Conservation (phyloP, 495 filamentous ascomycete species). For the Xylaria cubensis region DNA sequence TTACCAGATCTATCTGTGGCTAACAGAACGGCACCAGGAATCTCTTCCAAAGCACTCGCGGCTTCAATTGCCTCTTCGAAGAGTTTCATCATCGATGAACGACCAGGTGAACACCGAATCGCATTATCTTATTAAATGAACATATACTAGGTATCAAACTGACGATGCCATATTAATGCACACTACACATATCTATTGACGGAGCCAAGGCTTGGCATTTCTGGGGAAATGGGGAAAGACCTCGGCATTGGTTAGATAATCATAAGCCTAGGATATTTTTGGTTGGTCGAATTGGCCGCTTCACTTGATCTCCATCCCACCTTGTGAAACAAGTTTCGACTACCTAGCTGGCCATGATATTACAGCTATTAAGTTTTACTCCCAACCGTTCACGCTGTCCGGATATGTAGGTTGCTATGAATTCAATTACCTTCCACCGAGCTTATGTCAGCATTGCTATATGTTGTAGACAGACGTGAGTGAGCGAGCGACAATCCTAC, state of each 20-base stretch:
- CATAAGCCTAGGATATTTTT: neutral
- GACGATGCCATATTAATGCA: neutral
- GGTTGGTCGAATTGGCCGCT: neutral
- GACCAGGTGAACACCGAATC: neutral
- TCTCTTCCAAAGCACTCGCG: conserved; percentile 24
- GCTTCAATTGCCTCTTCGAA: conserved; percentile 26
- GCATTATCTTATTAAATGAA: neutral
- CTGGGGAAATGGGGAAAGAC: conserved; percentile 9
- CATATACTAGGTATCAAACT: neutral
- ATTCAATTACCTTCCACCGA: neutral
- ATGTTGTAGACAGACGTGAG: too few relatives aligned
- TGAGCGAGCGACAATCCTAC: neutral
- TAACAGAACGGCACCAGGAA: conserved; percentile 27
- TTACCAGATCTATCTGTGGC: conserved; percentile 23
- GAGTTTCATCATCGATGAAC: conserved; percentile 21
- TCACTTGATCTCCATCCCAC: neutral
- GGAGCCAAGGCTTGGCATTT: conserved; percentile 11
- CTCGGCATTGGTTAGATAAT: conserved; percentile 14
- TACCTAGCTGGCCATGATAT: neutral
- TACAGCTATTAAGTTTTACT: neutral
- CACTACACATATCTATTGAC: neutral
- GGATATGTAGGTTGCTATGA: neutral
- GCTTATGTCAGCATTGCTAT: neutral
- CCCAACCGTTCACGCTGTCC: neutral
- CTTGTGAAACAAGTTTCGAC: neutral